Evolutionary conservation across 768 basidiomycete genomes (phyloP).

Genomic region (Amanita pseudoporphyria): DNA sequence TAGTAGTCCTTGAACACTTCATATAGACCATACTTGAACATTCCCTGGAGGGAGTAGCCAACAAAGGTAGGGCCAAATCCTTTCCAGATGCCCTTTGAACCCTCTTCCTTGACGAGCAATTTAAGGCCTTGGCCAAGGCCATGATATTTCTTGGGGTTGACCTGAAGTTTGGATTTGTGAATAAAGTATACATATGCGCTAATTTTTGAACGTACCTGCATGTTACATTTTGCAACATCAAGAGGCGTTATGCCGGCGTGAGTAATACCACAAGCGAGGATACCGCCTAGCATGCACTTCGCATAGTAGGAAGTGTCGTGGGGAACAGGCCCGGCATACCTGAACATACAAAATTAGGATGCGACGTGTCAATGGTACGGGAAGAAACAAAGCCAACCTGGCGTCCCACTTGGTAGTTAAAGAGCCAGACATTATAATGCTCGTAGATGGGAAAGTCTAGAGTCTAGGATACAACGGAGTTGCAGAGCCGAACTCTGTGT

Average conservation of each 20-base stretch:
- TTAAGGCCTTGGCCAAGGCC: constrained; percentile 54
- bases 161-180: constrained; percentile 29
- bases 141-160: constrained; percentile 67
- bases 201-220: constrained; percentile 52
- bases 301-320: constrained; percentile 71
- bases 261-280: constrained; percentile 79
- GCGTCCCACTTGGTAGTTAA: constrained; percentile 64
- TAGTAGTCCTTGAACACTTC: constrained; percentile 93
- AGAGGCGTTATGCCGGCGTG: constrained; percentile 84
- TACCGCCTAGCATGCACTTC: constrained; percentile 85
- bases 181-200: not conserved
- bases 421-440: constrained; percentile 40
- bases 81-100: constrained; percentile 84
- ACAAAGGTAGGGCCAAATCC: constrained; percentile 89
- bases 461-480: constrained; percentile 9
- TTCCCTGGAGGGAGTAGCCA: constrained; percentile 92
- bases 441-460: constrained; percentile 13
- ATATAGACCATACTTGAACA: constrained; percentile 99
- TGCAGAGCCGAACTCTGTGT: not conserved
- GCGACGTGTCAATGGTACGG: constrained; percentile 2
- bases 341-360: constrained; percentile 16
- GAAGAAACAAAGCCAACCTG: constrained; percentile 32
- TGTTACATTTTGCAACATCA: constrained; percentile 87
- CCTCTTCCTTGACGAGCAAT: constrained; percentile 70
- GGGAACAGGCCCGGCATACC: constrained; percentile 62